phyloP scores from a whole-genome alignment of 2,329 filamentous ascomycete genomes.

The Xylariaceae sp. region DNA sequence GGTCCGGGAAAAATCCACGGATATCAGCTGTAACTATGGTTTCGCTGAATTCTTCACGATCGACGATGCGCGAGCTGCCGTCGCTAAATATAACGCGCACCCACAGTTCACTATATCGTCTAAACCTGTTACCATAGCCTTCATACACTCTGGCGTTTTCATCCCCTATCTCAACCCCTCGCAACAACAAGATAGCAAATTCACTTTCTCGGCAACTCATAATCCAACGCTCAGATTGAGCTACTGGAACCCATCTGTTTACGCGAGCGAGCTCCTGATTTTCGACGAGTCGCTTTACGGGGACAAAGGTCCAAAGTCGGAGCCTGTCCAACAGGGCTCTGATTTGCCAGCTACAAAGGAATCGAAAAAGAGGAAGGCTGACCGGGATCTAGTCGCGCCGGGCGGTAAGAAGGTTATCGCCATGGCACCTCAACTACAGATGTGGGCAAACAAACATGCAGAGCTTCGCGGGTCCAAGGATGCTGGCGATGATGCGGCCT shows the following conservation, averaged over 20 bases:
- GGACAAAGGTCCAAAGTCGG: slow-evolving; percentile 36
- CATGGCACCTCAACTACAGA: slow-evolving; percentile 60
- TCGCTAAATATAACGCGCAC: slow-evolving; percentile 64
- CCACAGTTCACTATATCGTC: slow-evolving; percentile 74
- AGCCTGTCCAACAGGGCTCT: slow-evolving; percentile 32
- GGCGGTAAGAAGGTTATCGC: slow-evolving; percentile 47
- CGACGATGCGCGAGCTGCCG: slow-evolving; percentile 68
- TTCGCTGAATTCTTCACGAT: slow-evolving; percentile 78
- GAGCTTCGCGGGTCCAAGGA: slow-evolving; percentile 55
- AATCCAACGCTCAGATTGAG: slow-evolving; percentile 63
- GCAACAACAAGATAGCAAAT: slow-evolving; percentile 50
- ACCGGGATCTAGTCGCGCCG: slow-evolving; percentile 36
- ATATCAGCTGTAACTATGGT: slow-evolving; percentile 73
- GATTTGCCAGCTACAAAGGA: slow-evolving; percentile 30
- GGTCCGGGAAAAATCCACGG: slow-evolving; percentile 63
- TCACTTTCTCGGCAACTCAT: slow-evolving; percentile 64
- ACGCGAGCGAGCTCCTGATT: slow-evolving; percentile 59
- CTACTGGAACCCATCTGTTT: slow-evolving; percentile 72
- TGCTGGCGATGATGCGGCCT: slow-evolving; percentile 27
- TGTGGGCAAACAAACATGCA: slow-evolving; percentile 65
- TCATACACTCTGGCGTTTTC: slow-evolving; percentile 81
- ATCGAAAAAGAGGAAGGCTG: slow-evolving; percentile 42
- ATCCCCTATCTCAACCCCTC: slow-evolving; percentile 61
- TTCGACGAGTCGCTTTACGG: slow-evolving; percentile 45
- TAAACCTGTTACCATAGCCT: slow-evolving; percentile 63